phyloP scores from a whole-genome alignment of 2,329 filamentous ascomycete genomes.

The Dothiorella sarmentorum region DNA sequence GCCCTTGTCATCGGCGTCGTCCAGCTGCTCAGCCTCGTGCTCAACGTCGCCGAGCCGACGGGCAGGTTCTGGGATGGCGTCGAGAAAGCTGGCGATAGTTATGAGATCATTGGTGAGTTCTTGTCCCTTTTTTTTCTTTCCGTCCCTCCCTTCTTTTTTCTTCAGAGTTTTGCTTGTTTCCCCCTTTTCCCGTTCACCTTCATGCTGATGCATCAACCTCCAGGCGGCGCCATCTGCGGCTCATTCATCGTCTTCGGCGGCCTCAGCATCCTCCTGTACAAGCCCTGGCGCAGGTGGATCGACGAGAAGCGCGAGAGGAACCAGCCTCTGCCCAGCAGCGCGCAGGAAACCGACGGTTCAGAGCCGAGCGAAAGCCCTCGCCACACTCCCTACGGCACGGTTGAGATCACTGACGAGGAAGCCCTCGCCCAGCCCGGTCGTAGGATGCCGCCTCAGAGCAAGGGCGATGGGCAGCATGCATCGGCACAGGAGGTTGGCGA shows the following conservation, averaged over 20 bases:
- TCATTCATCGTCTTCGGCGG: conserved; percentile 75
- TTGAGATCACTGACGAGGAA: neutral
- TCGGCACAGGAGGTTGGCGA: neutral
- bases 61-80: conserved; percentile 92
- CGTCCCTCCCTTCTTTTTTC: too few species aligned
- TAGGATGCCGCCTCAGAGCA: neutral
- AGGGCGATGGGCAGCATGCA: neutral
- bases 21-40: conserved; percentile 74
- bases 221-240: conserved; percentile 72
- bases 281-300: conserved; percentile 69
- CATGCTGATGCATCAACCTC: neutral
- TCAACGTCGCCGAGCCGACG: conserved; percentile 69
- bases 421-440: neutral
- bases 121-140: too few species aligned
- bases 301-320: conserved; percentile 34
- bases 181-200: too few species aligned
- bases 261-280: conserved; percentile 71
- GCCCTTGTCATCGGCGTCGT: conserved; percentile 82
- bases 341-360: conserved; percentile 29
- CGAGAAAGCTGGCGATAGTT: conserved; percentile 69
- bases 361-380: neutral
- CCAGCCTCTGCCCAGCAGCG: conserved; percentile 18
- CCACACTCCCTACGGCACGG: neutral
- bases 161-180: too few species aligned
- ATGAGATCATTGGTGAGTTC: conserved; percentile 68